Evolutionary conservation across 73 alveolate genomes (phyloP), one percentile per base, ranked within the genome.

Genomic region (Uronychia binucleata): DNA sequence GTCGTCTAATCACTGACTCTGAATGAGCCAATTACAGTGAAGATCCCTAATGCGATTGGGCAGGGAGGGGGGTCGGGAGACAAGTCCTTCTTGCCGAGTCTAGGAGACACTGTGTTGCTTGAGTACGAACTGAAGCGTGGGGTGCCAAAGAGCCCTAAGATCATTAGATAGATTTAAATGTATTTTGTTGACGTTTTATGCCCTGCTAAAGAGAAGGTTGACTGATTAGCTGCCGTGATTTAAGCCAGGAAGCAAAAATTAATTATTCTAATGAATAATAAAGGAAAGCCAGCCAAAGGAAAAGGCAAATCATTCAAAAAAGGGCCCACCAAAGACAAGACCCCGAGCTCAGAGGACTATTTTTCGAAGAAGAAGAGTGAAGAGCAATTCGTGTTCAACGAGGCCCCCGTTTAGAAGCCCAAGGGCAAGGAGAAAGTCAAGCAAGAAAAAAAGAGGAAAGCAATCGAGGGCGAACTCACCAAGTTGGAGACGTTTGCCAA

Each of bases 351-450:
- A 5, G 67, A 11, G 5, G 67, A 46, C 67, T 46, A 46, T 46
- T 46, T 46, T 46, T 19, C 67, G 5, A 19, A 46, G 19, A 46
- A 46, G 67, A 19, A 19, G 67, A 46, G 19, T 5, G 67, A 19
- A 46, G 67, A 46, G 67, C n/a, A 46, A 19, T 85, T 77, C 77
- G 30, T 77, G 32, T 85, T 85, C 81, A 85, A 85, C 31, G 33
- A 46, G 30, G 91, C 91, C 29, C 91, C 91, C 1, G 30, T 85
- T 34, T 57, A 85, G 29, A 85, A 85, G 77, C 76, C 33, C 8
- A 58, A 26, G 57, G 91, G 80, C 25, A 74, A 58, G 58, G 91
- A 85, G 31, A 84, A 85, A 25, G 75, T 58, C 58, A 83, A 74
- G 84, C 30, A 74, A 32, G 67, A 46, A 19, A 46, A 46, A 46